Evolutionary conservation across 148 eudicot species (phyloP), one percentile per base, ranked within the genome.

Genomic region (Camellia sinensis): DNA sequence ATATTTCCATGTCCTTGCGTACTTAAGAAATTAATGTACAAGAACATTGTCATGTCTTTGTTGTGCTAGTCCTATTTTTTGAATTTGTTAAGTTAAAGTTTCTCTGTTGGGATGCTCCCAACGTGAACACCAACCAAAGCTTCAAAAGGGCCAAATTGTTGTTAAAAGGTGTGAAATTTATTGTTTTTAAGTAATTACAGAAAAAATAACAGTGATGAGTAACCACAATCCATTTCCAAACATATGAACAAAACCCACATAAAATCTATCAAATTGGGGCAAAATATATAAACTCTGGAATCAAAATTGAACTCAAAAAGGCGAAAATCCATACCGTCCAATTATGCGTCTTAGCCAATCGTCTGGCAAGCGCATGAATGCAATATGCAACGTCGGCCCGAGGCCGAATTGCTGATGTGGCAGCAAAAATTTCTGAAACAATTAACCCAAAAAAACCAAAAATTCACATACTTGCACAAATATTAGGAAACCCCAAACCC

Each of bases 361-460:
- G 88, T 67, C 99, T 89, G 11, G 98, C 88, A 78, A 96, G 94
- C 19, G 98, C 94, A 76, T 92, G 92, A 74, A 96, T 87, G 85
- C 99, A 93, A 78, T 96, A 94, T 11, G 93, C 94, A 74, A 96
- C 99, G 88, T 96, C 99, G 79, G 98, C 99, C 50, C 98, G 84
- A 73, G 98, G 97, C 74, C 97, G 83, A 78, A 96, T 63, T 0
- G 98, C 92, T 5, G 95, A 91, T 2, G 95, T 92, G 56, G 98
- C 92, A 29, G 85, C 82, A 87, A 94, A 83, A 84, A 96, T 91
- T 80, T 91, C 99, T 96, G 92, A 78, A 85, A 80, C 2, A 59
- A 71, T 37, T 79, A 67, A 62, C 60, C 48, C 70, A 40, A 18
- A 48, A 63, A 67, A 37, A 56, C 22, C 13, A 78, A 77, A 72